These are phyloP conservation scores for Ganoderma multipileum DNA, from an alignment of 1,284 basidiomycete genomes.

Conservation along the genomic window DNA sequence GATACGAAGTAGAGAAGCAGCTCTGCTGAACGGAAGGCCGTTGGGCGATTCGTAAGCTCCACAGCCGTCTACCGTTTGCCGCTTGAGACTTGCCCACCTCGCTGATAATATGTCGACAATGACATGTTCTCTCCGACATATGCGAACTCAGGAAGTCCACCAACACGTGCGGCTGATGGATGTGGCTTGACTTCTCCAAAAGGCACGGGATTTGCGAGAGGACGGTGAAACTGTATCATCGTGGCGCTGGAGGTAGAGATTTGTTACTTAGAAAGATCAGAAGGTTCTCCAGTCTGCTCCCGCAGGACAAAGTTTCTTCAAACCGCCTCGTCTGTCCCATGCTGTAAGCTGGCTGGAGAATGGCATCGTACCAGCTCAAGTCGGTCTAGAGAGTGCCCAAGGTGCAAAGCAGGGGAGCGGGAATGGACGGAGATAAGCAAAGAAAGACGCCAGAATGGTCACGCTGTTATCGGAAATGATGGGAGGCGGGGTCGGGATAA, in stretches of 20 bases:
- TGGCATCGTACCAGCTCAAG: background rate
- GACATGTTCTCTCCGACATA: background rate
- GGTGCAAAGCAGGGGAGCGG: background rate
- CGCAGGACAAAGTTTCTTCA: background rate
- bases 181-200: background rate
- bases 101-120: background rate
- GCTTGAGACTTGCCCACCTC: background rate
- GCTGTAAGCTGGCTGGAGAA: background rate
- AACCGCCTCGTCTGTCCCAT: background rate
- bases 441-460: conserved; percentile 12
- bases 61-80: background rate
- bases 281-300: conserved; percentile 13
- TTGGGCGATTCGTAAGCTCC: background rate
- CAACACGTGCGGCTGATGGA: background rate
- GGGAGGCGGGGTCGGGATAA: conserved; percentile 28
- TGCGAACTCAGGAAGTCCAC: background rate
- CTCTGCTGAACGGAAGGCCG: background rate
- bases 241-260: conserved; percentile 25
- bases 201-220: background rate
- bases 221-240: conserved; percentile 7
- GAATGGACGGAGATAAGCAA: background rate
- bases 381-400: background rate
- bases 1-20: conserved; percentile 11
- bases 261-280: conserved; percentile 23
- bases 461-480: conserved; percentile 13